Conservation (phyloP, 768 basidiomycete species). For the Mycena latifolia region DNA sequence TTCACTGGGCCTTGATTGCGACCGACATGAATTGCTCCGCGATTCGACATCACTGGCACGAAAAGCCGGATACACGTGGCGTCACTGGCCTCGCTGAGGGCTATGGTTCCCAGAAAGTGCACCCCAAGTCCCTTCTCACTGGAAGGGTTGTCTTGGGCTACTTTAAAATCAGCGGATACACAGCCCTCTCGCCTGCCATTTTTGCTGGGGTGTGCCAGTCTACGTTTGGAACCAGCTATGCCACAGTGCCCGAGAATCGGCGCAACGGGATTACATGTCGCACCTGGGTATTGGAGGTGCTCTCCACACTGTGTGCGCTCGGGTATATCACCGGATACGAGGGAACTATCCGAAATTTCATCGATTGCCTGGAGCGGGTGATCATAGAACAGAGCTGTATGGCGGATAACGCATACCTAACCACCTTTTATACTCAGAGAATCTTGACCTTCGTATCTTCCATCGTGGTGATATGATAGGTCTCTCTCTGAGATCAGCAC, state of each 20-base stretch:
- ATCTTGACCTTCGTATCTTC: slow-evolving; percentile 25
- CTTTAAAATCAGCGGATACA: slow-evolving; percentile 34
- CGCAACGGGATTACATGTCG: slow-evolving; percentile 37
- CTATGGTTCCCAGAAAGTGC: slow-evolving; percentile 34
- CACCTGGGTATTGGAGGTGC: slow-evolving; percentile 38
- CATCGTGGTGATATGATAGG: slow-evolving; percentile 31
- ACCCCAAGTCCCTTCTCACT: slow-evolving; percentile 33
- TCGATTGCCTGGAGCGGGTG: slow-evolving; percentile 28
- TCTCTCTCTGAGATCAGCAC: neutral
- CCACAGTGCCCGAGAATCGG: slow-evolving; percentile 37
- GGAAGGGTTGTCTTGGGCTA: slow-evolving; percentile 40
- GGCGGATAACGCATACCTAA: slow-evolving; percentile 23
- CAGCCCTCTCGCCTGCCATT: slow-evolving; percentile 13
- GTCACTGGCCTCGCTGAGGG: slow-evolving; percentile 25
- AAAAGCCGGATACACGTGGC: slow-evolving; percentile 19
- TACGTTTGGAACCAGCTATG: slow-evolving; percentile 35
- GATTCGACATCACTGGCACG: slow-evolving; percentile 40
- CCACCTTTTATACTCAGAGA: slow-evolving; percentile 13
- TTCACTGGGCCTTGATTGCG: slow-evolving; percentile 39
- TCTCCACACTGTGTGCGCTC: slow-evolving; percentile 34
- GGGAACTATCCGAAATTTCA: slow-evolving; percentile 23
- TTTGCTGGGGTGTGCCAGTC: slow-evolving; percentile 32
- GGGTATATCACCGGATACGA: slow-evolving; percentile 28
- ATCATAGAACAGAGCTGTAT: slow-evolving; percentile 20
- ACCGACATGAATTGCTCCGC: slow-evolving; percentile 31